Base-by-base conservation (phyloP, 1,284 basidiomycete species). In the Ustilago vetiveriae region DNA sequence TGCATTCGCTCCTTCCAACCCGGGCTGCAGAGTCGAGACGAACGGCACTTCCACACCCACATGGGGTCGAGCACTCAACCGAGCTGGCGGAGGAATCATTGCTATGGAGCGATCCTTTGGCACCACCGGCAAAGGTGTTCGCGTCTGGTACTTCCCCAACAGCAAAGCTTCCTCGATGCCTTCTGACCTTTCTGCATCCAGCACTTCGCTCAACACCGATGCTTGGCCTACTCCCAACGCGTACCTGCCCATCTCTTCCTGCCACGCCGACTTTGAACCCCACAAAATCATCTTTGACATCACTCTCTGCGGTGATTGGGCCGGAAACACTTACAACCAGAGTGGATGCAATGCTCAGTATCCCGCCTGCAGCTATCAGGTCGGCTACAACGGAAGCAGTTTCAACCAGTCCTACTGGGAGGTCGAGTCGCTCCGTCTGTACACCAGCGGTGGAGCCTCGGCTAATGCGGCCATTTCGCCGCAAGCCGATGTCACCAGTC, bases 71-170 rank as follows among this genome's bases (percentile, higher is more conserved):
- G 30, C 55, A 1, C 47, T 81, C 38, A 82, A 82, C 64, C 35
- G 46, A 7, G 69, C 70, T 22, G 71, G 72, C 6, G 80, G 80
- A 9, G 80, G 75, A 10, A 38, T 75, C 35, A 70, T 78, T 23
- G 80, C 79, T 6, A 79, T 81, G 76, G 76, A 79, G 30, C 69
- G 80, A 16, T 67, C 68, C 39, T 59, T 82, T 22, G 72, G 74
- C n/a, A 42, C 64, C 6, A 64, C 60, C 3, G 80, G 80, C 22
- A 63, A 64, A 19, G 80, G 80, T 33, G 58, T 82, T 22, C 65
- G 74, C 9, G 74, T 80, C 33, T 82, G 78, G 78, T 75, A 74
- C 63, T 82, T 72, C 57, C 57, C 72, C 38, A 58, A 63, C 35
- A 30, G 29, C 33, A 48, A 47, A 21, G 42, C 60, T 3, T 39